Percentiles rank a stretch among this genome's conserved stretches.
phyloP scores from a whole-genome alignment of 2,329 filamentous ascomycete species.

The Botrytis aclada region DNA sequence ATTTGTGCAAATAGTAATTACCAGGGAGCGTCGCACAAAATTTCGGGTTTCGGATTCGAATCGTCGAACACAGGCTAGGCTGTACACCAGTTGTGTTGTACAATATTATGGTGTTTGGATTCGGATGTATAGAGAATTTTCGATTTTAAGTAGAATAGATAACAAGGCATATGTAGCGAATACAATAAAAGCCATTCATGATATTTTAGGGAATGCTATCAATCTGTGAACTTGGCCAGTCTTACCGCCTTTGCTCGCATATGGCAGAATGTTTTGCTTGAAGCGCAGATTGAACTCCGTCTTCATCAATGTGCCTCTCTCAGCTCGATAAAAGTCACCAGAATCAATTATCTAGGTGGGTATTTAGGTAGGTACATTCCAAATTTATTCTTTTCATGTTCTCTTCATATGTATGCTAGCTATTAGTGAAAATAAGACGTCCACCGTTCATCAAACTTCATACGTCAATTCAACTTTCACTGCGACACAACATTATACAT shows the following conservation, averaged over 20 bases:
- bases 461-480: not conserved
- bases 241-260: not conserved
- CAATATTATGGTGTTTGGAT: not conserved
- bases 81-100: not conserved
- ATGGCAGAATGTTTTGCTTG: not conserved
- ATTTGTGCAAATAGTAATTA: not conserved
- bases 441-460: not conserved
- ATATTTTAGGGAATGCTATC: not conserved
- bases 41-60: not conserved
- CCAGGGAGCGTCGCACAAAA: not conserved
- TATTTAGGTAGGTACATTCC: not conserved
- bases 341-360: not conserved
- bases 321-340: not conserved
- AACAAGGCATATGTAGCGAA: not conserved
- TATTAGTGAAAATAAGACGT: not conserved
- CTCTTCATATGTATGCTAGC: not conserved
- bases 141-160: not conserved
- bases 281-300: constrained; percentile 12
- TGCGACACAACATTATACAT: not conserved
- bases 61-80: not conserved
- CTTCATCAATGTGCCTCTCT: not conserved
- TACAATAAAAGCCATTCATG: not conserved
- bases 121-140: not conserved
- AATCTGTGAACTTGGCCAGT: not conserved
- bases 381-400: not conserved